Conservation (phyloP, 768 basidiomycete species). For the Dictyophora rubrovolvata region DNA sequence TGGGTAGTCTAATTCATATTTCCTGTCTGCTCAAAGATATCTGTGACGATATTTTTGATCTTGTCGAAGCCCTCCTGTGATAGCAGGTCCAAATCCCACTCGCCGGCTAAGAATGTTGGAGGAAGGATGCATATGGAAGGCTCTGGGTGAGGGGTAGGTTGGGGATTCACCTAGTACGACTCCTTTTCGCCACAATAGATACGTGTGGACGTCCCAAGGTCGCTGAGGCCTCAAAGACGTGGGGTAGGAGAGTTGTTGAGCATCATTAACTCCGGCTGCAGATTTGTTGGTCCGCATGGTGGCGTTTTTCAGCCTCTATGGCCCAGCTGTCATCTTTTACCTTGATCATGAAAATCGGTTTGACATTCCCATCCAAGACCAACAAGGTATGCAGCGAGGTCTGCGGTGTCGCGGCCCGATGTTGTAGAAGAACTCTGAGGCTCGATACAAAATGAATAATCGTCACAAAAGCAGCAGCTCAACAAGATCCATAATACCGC, state of each 20-base stretch:
- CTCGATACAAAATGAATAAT: too few relatives aligned
- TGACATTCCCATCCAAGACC: slow-evolving; percentile 21
- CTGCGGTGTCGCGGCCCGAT: too few relatives aligned
- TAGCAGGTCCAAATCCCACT: slow-evolving; percentile 27
- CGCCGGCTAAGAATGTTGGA: slow-evolving; percentile 18
- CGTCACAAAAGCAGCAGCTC: too few relatives aligned
- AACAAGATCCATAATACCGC: too few relatives aligned
- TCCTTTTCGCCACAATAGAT: slow-evolving; percentile 26
- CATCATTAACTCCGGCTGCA: too few relatives aligned
- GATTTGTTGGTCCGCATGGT: slow-evolving; percentile 24
- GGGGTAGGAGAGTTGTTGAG: slow-evolving; percentile 22
- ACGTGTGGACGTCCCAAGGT: slow-evolving; percentile 27
- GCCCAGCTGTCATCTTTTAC: slow-evolving; percentile 25
- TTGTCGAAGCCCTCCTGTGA: slow-evolving; percentile 23
- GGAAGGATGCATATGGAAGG: too few relatives aligned
- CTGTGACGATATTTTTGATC: slow-evolving; percentile 26
- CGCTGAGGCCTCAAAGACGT: slow-evolving; percentile 24
- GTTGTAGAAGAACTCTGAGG: too few relatives aligned
- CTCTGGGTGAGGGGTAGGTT: slow-evolving; percentile 15
- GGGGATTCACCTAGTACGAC: slow-evolving; percentile 18
- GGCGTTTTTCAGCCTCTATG: slow-evolving; percentile 18
- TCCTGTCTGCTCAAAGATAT: slow-evolving; percentile 14
- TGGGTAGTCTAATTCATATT: too few relatives aligned
- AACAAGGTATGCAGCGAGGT: too few relatives aligned
- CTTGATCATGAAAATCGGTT: slow-evolving; percentile 25